These are phyloP conservation scores for Closterium sp. DNA, from an alignment of 139 green algal genomes.

Conservation along the genomic window DNA sequence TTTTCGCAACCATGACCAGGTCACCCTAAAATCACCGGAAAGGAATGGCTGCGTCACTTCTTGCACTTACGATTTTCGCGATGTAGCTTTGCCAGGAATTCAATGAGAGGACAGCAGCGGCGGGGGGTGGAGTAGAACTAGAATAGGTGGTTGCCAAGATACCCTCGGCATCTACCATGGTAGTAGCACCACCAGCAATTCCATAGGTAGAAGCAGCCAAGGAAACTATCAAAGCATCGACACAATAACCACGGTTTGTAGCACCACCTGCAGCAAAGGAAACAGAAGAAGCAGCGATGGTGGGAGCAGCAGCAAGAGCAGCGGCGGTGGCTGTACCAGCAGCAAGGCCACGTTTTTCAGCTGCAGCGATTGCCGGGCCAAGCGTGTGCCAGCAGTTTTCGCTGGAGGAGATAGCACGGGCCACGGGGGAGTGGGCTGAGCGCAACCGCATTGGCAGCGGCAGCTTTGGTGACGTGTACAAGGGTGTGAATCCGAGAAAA, in stretches of 20 bases:
- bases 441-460: neutral
- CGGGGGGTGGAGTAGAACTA: neutral
- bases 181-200: neutral
- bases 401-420: neutral
- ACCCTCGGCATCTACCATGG: neutral
- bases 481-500: neutral
- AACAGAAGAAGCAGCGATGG: neutral
- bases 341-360: neutral
- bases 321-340: neutral
- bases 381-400: neutral
- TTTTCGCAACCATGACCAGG: no score
- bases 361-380: neutral
- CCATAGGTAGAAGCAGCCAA: neutral
- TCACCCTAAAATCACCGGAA: no score
- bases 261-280: neutral
- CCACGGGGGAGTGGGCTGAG: neutral
- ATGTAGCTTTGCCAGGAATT: no score
- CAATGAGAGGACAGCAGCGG: neutral
- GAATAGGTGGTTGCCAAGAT: neutral
- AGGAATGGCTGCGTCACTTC: no score
- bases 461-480: neutral
- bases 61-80: no score
- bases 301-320: neutral
- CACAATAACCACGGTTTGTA: neutral
- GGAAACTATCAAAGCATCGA: neutral